Conservation (phyloP, 768 basidiomycete genomes). For the Pluteus cervinus region DNA sequence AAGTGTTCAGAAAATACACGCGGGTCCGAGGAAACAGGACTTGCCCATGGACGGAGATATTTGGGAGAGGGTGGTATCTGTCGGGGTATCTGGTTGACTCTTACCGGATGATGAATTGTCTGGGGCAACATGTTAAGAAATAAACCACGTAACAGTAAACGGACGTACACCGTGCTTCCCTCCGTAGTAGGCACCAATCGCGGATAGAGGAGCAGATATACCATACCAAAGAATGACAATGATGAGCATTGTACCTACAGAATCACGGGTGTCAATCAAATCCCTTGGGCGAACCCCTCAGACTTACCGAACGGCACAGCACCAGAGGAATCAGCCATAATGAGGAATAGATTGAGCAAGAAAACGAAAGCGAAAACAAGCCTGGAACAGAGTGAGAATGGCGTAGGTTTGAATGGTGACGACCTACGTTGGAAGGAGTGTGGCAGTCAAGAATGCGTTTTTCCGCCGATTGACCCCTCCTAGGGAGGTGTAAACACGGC, state of each 20-base stretch:
- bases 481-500: constrained; percentile 73
- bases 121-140: constrained; percentile 21
- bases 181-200: constrained; percentile 83
- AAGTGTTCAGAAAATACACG: constrained; percentile 4
- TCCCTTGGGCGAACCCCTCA: background rate
- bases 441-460: constrained; percentile 85
- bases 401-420: constrained; percentile 1
- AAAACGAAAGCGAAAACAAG: constrained; percentile 82
- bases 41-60: constrained; percentile 78
- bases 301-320: constrained; percentile 87
- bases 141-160: background rate
- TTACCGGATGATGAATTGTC: constrained; percentile 75
- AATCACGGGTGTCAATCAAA: constrained; percentile 1
- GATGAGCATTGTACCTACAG: constrained; percentile 71
- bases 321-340: constrained; percentile 82
- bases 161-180: constrained; percentile 74
- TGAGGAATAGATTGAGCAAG: constrained; percentile 85
- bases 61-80: constrained; percentile 88
- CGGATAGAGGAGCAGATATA: constrained; percentile 86
- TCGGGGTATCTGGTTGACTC: constrained; percentile 91
- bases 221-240: constrained; percentile 89
- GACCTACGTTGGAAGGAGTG: constrained; percentile 77
- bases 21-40: constrained; percentile 13
- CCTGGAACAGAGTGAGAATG: constrained; percentile 30
- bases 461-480: constrained; percentile 74